These are phyloP conservation scores for Daldinia eschscholtzii DNA, from an alignment of 2,329 filamentous ascomycete genomes.

Conservation along the genomic window DNA sequence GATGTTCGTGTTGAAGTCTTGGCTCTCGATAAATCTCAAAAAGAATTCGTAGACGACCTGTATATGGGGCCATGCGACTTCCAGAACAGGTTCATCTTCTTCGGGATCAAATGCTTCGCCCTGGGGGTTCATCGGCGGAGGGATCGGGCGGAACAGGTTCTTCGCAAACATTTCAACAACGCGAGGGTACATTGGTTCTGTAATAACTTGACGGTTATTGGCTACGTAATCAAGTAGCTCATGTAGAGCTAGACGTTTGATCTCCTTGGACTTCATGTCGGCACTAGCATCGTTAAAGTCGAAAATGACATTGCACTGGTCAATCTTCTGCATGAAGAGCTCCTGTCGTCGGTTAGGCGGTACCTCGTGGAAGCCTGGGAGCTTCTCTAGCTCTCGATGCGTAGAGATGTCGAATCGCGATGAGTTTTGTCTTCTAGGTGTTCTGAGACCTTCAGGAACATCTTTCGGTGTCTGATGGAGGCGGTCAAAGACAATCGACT, in stretches of 20 bases:
- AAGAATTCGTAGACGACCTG: constrained; percentile 99
- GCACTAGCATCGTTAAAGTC: constrained; percentile 98
- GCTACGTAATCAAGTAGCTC: constrained; percentile 98
- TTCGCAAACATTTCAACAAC: constrained; percentile 99
- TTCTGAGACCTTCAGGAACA: constrained; percentile 93
- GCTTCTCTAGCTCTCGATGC: constrained; percentile 94
- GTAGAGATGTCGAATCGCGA: constrained; percentile 98
- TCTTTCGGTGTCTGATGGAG: constrained; percentile 96
- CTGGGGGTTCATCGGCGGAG: constrained; percentile 96
- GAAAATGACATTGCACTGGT: constrained; percentile 99
- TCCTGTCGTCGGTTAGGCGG: constrained; percentile 94
- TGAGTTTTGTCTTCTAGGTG: constrained; percentile 95
- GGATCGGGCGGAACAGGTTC: constrained; percentile 97
- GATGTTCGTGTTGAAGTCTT: constrained; percentile 99
- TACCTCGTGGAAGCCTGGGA: constrained; percentile 97
- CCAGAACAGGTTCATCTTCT: constrained; percentile 96
- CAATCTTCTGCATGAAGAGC: constrained; percentile 99
- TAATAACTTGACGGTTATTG: constrained; percentile 98
- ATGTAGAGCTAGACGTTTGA: constrained; percentile 95
- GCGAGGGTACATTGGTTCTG: constrained; percentile 97
- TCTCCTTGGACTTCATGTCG: constrained; percentile 99
- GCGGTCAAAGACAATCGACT: constrained; percentile 88
- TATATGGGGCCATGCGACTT: constrained; percentile 99
- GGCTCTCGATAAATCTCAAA: constrained; percentile 97
- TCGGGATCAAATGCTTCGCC: constrained; percentile 98